phyloP scores from a whole-genome alignment of 371 early-diverging fungal genomes.

The Thermomucor indicae-seudaticae region DNA sequence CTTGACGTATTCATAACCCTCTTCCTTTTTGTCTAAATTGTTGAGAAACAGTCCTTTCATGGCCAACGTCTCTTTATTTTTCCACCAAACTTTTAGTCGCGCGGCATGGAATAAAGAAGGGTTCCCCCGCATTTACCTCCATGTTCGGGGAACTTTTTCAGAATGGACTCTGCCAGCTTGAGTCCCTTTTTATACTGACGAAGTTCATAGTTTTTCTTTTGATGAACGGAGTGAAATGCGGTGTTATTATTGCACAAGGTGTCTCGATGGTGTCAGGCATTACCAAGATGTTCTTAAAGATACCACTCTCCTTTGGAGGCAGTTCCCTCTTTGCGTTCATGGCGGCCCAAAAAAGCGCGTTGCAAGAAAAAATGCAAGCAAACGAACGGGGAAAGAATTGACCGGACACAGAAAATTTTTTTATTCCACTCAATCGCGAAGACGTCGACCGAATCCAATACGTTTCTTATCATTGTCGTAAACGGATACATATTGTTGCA shows the following conservation, averaged over 20 bases:
- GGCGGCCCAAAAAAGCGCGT: constrained; percentile 2
- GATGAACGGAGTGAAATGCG: neutral
- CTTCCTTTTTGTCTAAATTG: constrained; percentile 86
- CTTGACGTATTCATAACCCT: constrained; percentile 86
- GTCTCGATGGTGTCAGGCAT: constrained; percentile 4
- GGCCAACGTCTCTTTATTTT: constrained; percentile 79
- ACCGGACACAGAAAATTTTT: too few relatives aligned
- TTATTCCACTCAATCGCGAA: too few relatives aligned
- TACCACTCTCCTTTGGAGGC: constrained; percentile 74
- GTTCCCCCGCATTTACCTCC: constrained; percentile 59
- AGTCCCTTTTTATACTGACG: constrained; percentile 96
- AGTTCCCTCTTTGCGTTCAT: constrained; percentile 54
- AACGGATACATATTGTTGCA: constrained; percentile 39
- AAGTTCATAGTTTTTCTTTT: constrained; percentile 87
- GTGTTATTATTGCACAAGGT: neutral
- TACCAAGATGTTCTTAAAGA: constrained; percentile 79
- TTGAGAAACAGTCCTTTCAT: constrained; percentile 92
- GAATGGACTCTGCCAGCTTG: constrained; percentile 85
- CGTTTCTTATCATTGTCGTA: constrained; percentile 34
- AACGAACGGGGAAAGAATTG: too few relatives aligned
- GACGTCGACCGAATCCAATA: constrained; percentile 31
- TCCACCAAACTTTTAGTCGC: neutral
- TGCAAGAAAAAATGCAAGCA: neutral
- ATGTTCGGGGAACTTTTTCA: constrained; percentile 92
- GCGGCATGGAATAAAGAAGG: neutral